A percentile compares a stretch with the other conserved stretches of the same genome.
phyloP scores from a whole-genome alignment of 768 basidiomycete species.

The Trametes elegans region DNA sequence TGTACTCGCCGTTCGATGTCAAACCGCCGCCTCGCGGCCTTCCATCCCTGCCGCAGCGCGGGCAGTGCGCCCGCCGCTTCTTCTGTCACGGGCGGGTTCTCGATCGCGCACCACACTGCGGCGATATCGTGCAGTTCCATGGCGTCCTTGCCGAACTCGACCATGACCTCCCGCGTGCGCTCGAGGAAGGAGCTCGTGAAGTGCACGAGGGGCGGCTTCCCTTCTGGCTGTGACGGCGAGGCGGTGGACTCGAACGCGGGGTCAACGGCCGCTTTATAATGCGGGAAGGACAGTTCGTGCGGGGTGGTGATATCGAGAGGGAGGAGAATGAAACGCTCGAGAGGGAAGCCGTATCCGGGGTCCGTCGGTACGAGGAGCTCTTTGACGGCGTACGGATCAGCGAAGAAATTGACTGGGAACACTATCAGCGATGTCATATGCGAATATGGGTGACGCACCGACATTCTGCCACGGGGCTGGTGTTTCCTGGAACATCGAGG shows the following conservation, averaged over 20 bases:
- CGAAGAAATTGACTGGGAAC: conserved; percentile 73
- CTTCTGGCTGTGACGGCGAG: conserved; percentile 43
- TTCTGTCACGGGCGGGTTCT: conserved; percentile 51
- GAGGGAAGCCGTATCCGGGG: conserved; percentile 47
- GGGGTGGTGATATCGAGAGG: conserved; percentile 82
- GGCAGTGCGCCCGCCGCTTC: conserved; percentile 15
- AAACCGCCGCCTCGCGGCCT: conserved; percentile 30
- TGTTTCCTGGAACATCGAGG: conserved; percentile 88
- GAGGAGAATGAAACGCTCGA: conserved; percentile 64
- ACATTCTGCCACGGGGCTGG: conserved; percentile 82
- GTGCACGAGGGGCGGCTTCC: conserved; percentile 62
- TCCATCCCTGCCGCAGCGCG: conserved; percentile 54
- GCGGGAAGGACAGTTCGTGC: conserved; percentile 73
- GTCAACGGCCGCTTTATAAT: conserved; percentile 60
- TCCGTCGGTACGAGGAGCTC: conserved; percentile 52
- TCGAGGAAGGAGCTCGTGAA: conserved; percentile 82
- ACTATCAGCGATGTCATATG: not conserved
- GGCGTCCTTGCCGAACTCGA: conserved; percentile 76
- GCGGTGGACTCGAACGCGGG: conserved; percentile 50
- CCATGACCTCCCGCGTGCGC: conserved; percentile 72
- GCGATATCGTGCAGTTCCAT: conserved; percentile 91
- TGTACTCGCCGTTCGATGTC: conserved; percentile 44
- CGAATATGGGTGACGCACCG: conserved; percentile 27
- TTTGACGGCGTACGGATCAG: conserved; percentile 82
- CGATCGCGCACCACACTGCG: conserved; percentile 84